These are phyloP conservation scores for Starmerella floricola DNA, from an alignment of 805 yeast genomes.

Conservation along the genomic window DNA sequence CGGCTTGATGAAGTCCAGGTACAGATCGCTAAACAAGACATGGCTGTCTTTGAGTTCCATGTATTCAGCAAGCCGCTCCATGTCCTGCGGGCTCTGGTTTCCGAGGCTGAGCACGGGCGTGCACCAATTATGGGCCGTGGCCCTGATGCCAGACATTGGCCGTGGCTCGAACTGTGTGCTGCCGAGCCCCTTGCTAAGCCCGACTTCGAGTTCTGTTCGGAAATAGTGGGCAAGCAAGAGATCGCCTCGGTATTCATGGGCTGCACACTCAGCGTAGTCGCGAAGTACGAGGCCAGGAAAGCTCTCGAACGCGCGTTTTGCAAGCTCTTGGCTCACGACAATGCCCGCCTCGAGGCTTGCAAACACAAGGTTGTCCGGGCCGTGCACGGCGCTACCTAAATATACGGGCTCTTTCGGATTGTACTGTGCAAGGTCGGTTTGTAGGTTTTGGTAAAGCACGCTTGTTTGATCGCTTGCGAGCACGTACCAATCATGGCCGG, in stretches of 20 bases:
- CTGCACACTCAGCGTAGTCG: conserved; percentile 17
- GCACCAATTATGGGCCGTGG: conserved; percentile 24
- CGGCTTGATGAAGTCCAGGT: conserved; percentile 23
- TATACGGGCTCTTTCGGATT: conserved; percentile 17
- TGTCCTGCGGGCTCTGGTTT: conserved; percentile 20
- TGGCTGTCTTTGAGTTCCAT: conserved; percentile 13
- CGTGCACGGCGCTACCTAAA: conserved; percentile 18
- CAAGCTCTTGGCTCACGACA: conserved; percentile 17
- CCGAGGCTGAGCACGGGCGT: conserved; percentile 22
- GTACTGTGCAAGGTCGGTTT: conserved; percentile 8
- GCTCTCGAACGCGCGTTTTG: conserved; percentile 14
- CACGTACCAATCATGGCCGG: conserved; percentile 22
- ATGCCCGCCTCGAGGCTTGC: conserved; percentile 22
- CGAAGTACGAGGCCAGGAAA: conserved; percentile 3
- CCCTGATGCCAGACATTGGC: conserved; percentile 18
- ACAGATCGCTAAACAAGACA: conserved; percentile 23
- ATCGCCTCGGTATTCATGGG: conserved; percentile 23
- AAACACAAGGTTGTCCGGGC: conserved; percentile 12
- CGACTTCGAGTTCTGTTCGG: conserved; percentile 15
- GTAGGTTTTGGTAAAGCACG: conserved; percentile 14
- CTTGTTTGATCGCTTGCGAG: conserved; percentile 17
- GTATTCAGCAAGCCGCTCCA: conserved; percentile 22
- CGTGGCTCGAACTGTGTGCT: conserved; percentile 24
- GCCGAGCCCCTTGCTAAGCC: conserved; percentile 15
- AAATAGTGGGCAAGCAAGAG: conserved; percentile 21